phyloP scores from a whole-genome alignment of 1,284 basidiomycete genomes.

The Xerocomus minutiporus region DNA sequence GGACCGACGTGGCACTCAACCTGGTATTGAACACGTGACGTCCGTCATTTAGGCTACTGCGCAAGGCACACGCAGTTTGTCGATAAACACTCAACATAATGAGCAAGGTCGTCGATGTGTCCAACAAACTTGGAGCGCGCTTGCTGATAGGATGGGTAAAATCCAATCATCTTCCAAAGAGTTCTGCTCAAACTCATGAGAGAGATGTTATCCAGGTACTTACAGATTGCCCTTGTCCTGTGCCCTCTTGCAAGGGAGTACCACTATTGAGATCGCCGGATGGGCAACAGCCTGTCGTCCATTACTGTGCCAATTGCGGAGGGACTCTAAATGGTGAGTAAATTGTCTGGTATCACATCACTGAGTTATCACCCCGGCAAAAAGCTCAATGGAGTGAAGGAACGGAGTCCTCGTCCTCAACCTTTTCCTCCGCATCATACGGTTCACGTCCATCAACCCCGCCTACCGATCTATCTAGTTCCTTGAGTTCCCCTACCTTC shows the following conservation, averaged over 20 bases:
- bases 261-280: constrained; percentile 67
- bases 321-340: constrained; percentile 34
- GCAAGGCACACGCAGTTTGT: not conserved
- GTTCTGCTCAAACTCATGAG: constrained; percentile 10
- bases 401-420: constrained; percentile 40
- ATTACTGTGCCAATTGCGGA: constrained; percentile 65
- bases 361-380: constrained; percentile 8
- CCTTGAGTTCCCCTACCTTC: constrained; percentile 57
- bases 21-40: not conserved
- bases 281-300: constrained; percentile 40
- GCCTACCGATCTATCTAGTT: constrained; percentile 64
- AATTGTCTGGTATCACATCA: not conserved
- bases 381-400: constrained; percentile 23
- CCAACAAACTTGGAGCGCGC: constrained; percentile 59
- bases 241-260: constrained; percentile 47
- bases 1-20: constrained; percentile 15
- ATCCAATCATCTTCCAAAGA: not conserved
- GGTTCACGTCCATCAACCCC: constrained; percentile 65
- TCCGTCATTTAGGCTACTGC: not conserved
- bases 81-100: constrained; percentile 32
- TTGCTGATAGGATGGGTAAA: constrained; percentile 76
- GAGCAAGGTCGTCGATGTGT: constrained; percentile 52
- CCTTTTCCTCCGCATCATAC: constrained; percentile 44
- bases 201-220: constrained; percentile 44
- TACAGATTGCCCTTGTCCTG: constrained; percentile 60